Evolutionary conservation across 495 filamentous ascomycete genomes (phyloP), one percentile per base, ranked within the genome.

Genomic region (Thermochaetoides thermophila): DNA sequence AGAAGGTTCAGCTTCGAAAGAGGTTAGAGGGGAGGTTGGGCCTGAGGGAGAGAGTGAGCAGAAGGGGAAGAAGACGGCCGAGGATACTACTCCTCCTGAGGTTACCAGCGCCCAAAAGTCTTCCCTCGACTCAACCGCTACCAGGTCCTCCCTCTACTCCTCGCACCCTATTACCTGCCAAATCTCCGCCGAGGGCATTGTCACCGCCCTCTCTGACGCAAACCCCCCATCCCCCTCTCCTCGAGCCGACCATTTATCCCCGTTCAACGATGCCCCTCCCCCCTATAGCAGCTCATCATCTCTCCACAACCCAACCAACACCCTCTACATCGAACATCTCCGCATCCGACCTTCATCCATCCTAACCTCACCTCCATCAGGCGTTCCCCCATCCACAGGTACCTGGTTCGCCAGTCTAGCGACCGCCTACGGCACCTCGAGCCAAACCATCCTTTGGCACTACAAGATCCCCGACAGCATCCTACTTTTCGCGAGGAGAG

Each of bases 381-480:
- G 28, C 14, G 46, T 55, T 25, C n/a, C n/a, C n/a, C n/a, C n/a
- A n/a, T n/a, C n/a, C n/a, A n/a, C n/a, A n/a, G 65, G 69, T 10
- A 53, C 60, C n/a, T 77, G 73, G 73, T 77, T 76, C 35, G 63
- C 66, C 24, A 62, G 57, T 38, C 58, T 60, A 1, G 57, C 61
- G 5, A 76, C 71, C 0, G 71, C 72, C 1, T 58, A 65, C 32
- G 60, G 63, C 13, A 69, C 68, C 16, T 52, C 60, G 22, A 55
- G 48, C 35, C 57, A 69, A 54, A 64, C 63, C 5, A 57, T 70
- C 13, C 57, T 77, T 16, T 77, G 72, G 72, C 69, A 63, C 45
- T 76, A 69, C 55, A 58, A 64, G 34, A 71, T 74, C 36, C 68
- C 73, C 1, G 57, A 64, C 27, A 53, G 59, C 19, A 56, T 76